Evolutionary conservation across 2,329 filamentous ascomycete genomes (phyloP).

Genomic region (Paracoccidioides lutzii): DNA sequence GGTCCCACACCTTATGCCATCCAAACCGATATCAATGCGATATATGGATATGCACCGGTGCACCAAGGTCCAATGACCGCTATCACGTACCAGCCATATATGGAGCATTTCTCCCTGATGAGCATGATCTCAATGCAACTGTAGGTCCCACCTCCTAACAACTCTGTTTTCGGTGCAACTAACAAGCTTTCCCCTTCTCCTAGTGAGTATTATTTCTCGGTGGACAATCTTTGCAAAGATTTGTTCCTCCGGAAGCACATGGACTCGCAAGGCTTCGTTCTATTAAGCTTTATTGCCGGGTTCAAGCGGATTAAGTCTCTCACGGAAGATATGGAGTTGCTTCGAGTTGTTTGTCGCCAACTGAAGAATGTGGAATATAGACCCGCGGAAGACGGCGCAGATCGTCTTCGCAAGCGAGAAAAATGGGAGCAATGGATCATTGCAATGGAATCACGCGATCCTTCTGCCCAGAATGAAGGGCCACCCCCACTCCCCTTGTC

Average conservation of each 20-base stretch:
- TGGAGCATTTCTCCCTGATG: constrained; percentile 45
- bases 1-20: constrained; percentile 27
- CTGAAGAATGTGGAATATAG: constrained; percentile 63
- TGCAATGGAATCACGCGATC: constrained; percentile 55
- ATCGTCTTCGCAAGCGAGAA: constrained; percentile 61
- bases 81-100: constrained; percentile 44
- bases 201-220: constrained; percentile 91
- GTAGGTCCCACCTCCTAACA: constrained; percentile 27
- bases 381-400: constrained; percentile 60
- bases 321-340: constrained; percentile 56
- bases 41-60: constrained; percentile 46
- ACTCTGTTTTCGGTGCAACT: neutral
- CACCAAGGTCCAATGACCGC: constrained; percentile 44
- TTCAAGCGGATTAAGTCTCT: constrained; percentile 75
- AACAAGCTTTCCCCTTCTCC: neutral
- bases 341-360: constrained; percentile 62
- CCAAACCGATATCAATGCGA: constrained; percentile 35
- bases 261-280: constrained; percentile 90
- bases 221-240: constrained; percentile 92
- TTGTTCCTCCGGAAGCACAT: constrained; percentile 77
- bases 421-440: constrained; percentile 74
- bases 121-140: constrained; percentile 48
- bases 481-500: constrained; percentile 35
- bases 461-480: constrained; percentile 61
- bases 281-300: constrained; percentile 61